phyloP scores from a whole-genome alignment of 2,329 filamentous ascomycete genomes.

The Knoxdaviesia proteae region DNA sequence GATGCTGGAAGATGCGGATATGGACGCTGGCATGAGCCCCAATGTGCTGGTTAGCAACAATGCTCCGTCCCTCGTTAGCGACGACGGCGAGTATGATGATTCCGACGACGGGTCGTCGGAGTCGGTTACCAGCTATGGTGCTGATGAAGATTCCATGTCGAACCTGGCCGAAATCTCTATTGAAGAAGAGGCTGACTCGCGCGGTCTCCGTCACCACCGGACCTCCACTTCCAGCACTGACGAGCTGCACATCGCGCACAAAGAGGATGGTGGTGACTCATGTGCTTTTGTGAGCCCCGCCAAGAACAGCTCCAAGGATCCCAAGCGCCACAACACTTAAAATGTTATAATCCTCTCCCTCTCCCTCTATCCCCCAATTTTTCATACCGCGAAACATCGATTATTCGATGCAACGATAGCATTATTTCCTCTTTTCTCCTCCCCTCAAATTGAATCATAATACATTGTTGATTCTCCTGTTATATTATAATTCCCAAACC shows the following conservation, averaged over 20 bases:
- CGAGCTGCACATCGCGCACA: no score
- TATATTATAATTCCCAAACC: no score
- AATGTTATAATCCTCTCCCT: no score
- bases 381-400: no score
- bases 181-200: constrained; percentile 29
- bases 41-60: constrained; percentile 53
- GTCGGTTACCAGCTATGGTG: constrained; percentile 33
- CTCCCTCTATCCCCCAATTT: no score
- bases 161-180: constrained; percentile 42
- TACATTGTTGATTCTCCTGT: no score
- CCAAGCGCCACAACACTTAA: background rate
- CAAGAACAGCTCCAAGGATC: constrained; percentile 15
- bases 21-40: constrained; percentile 45
- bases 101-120: constrained; percentile 42
- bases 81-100: constrained; percentile 60
- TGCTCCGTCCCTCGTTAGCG: constrained; percentile 62
- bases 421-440: no score
- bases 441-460: no score
- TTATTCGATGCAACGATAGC: no score
- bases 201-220: constrained; percentile 21
- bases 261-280: no score
- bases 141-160: constrained; percentile 37
- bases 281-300: constrained; percentile 27
- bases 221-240: constrained; percentile 14
- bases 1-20: constrained; percentile 26